Base-by-base conservation (phyloP, 2,329 filamentous ascomycete genomes). In the Byssoonygena ceratinophila region DNA sequence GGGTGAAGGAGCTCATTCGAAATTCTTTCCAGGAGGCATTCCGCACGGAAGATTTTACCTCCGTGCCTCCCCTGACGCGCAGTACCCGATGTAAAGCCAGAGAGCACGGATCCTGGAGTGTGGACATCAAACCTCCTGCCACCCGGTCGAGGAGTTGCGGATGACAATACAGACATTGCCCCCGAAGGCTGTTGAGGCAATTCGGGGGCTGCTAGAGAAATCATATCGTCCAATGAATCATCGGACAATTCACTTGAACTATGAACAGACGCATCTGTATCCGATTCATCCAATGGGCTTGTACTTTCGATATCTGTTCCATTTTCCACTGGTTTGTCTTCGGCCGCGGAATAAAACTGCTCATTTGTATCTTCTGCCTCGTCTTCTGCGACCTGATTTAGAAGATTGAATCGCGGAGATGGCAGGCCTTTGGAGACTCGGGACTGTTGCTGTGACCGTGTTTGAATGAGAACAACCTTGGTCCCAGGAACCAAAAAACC, bases 171-270 rank as follows among this genome's bases (percentile, higher is more conserved):
- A 20, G 87, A 92, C 59, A 91, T 76, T 16, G 86, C 82, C 46
- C 88, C 91, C 0, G 85, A 84, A 52, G 82, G 82, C 23, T 85
- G 82, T n/a, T 87, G 79, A 1, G 86, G 82, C 14, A 96, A 71
- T 25, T 83, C 79, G 1, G 91, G 91, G 0, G 85, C 83, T 58
- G 85, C 83, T 29, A 97, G 76, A 3, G 89, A 94, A 49, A 97
- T 95, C 78, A 95, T 87, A 56, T 95, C 89, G 58, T 96, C 90
- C 73, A 88, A 79, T 0, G 87, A 92, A 64, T 95, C 91, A 66
- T 95, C 90, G 0, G 91, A 95, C 14, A 91, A 74, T 59, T 91
- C 87, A n/a, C 84, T 82, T 52, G 85, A 82, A 9, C 68, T 69
- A 2, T 65, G 65, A 14, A 58, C 63, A 11, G 73, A 72, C 3